phyloP scores from a whole-genome alignment of 495 filamentous ascomycete species.

The Pseudotulostoma volvatum region DNA sequence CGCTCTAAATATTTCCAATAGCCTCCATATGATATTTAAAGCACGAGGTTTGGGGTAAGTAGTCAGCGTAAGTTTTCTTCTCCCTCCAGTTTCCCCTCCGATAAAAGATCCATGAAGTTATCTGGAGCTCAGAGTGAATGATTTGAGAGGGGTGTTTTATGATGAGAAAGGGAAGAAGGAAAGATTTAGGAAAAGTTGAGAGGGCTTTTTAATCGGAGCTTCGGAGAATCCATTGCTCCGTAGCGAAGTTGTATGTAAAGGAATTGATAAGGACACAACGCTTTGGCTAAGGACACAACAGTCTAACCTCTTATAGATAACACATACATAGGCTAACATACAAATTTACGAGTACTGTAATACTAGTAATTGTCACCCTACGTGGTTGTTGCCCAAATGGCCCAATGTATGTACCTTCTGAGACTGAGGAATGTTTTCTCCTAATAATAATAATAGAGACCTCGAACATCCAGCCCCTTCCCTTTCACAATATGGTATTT shows the following conservation, averaged over 20 bases:
- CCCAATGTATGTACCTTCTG: too few species aligned
- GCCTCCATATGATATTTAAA: slow-evolving; percentile 28
- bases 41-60: slow-evolving; percentile 32
- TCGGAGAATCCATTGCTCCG: too few species aligned
- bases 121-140: slow-evolving; percentile 33
- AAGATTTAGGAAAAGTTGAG: slow-evolving; percentile 12
- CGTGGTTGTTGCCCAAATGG: too few species aligned
- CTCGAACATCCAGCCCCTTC: too few species aligned
- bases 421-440: too few species aligned
- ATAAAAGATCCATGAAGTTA: not conserved
- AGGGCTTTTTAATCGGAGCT: too few species aligned
- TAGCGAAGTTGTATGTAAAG: slow-evolving; percentile 10
- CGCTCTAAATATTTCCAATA: slow-evolving; percentile 36
- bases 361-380: slow-evolving; percentile 8
- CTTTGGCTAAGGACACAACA: too few species aligned
- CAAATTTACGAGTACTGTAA: too few species aligned
- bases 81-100: slow-evolving; percentile 35
- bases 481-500: too few species aligned
- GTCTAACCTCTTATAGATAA: slow-evolving; percentile 32
- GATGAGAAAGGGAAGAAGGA: slow-evolving; percentile 22
- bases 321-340: too few species aligned
- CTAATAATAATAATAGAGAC: too few species aligned
- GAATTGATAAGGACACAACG: too few species aligned
- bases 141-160: slow-evolving; percentile 25
- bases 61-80: slow-evolving; percentile 25